Percentiles rank a stretch among this genome's conserved stretches.
phyloP scores from a whole-genome alignment of 805 yeast genomes.

The Wickerhamiella spandovensis region DNA sequence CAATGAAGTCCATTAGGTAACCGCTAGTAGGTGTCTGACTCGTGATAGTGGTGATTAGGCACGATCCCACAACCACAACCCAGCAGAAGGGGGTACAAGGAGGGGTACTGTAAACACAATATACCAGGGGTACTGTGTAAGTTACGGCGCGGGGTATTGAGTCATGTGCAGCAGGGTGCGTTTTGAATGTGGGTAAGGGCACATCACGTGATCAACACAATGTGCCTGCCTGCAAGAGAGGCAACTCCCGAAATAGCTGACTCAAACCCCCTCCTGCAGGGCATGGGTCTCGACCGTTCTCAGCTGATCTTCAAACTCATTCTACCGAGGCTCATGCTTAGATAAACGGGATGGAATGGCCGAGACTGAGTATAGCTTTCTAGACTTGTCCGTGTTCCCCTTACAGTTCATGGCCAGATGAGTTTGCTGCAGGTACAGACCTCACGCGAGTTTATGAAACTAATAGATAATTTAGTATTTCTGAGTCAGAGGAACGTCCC shows the following conservation, averaged over 20 bases:
- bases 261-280: too few relatives aligned
- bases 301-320: not conserved
- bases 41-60: not conserved
- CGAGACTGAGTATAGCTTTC: not conserved
- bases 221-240: too few relatives aligned
- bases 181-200: too few relatives aligned
- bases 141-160: too few relatives aligned
- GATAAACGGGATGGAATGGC: not conserved
- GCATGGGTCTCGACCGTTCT: not conserved
- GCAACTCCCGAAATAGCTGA: too few relatives aligned
- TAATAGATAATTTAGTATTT: too few relatives aligned
- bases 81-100: too few relatives aligned
- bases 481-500: not conserved
- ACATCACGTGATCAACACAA: too few relatives aligned
- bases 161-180: too few relatives aligned
- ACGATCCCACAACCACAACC: too few relatives aligned
- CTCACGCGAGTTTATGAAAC: not conserved
- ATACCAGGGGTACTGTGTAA: too few relatives aligned
- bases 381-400: not conserved
- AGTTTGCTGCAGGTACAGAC: not conserved
- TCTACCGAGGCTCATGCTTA: not conserved
- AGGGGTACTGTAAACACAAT: too few relatives aligned
- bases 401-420: not conserved
- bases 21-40: not conserved
- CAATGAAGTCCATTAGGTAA: constrained; percentile 5